These are phyloP conservation scores for Calcarisporium arbuscula DNA, from an alignment of 2,329 filamentous ascomycete species.

Conservation along the genomic window DNA sequence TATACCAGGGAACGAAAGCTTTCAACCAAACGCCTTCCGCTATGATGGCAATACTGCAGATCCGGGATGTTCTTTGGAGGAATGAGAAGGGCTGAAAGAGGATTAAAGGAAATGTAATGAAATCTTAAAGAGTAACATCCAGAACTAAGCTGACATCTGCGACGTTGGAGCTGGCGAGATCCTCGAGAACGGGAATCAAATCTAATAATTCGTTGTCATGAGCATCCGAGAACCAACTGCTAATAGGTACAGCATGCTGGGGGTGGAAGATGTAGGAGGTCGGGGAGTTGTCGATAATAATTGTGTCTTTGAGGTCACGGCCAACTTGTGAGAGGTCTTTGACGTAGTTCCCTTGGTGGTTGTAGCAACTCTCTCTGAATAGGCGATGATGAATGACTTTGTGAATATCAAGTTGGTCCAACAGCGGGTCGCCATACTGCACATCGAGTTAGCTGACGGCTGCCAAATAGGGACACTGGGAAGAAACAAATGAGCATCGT, in stretches of 20 bases:
- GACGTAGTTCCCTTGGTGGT: constrained; percentile 98
- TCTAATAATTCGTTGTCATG: constrained; percentile 98
- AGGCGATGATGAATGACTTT: constrained; percentile 91
- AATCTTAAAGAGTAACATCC: constrained; percentile 70
- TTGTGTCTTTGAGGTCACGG: constrained; percentile 91
- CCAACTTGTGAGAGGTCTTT: constrained; percentile 98
- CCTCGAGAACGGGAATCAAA: constrained; percentile 95
- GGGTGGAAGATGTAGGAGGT: constrained; percentile 99
- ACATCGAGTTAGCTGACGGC: constrained; percentile 14
- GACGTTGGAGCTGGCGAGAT: constrained; percentile 82
- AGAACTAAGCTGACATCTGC: constrained; percentile 95
- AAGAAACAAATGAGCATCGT: constrained; percentile 16
- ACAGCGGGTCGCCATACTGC: constrained; percentile 88
- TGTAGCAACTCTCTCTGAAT: constrained; percentile 98
- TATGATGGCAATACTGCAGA: constrained; percentile 39
- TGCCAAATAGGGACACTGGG: background rate
- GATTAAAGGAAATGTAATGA: constrained; percentile 21
- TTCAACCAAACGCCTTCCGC: constrained; percentile 50
- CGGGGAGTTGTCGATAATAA: constrained; percentile 99
- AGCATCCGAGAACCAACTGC: constrained; percentile 99
- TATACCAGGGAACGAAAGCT: constrained; percentile 42
- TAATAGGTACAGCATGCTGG: constrained; percentile 97
- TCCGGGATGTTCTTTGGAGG: constrained; percentile 26
- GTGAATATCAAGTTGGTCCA: constrained; percentile 97
- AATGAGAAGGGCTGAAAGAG: constrained; percentile 21